Base-by-base conservation (phyloP, 2,329 filamentous ascomycete genomes). In the Aspergillus sp. region DNA sequence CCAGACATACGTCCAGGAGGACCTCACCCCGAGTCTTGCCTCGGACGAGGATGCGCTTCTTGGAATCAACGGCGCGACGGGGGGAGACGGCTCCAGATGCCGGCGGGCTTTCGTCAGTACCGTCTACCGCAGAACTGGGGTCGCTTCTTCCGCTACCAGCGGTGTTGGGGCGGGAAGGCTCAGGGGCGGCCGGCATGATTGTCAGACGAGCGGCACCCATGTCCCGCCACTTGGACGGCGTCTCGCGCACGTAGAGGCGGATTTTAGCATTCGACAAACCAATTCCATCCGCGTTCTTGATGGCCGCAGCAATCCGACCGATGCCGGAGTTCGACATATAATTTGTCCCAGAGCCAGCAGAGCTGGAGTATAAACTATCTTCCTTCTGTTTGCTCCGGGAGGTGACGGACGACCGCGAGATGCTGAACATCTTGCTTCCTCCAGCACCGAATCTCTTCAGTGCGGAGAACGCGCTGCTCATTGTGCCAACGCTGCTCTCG, bases 1-100 rank as follows among this genome's bases (percentile, higher is more conserved):
- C 88, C 1, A 97, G 78, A 45, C 91, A 91, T 1, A 89, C 90
- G 69, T 97, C 93, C 0, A 97, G 79, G 32, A 96, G 72, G 1
- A 87, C 79, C 55, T 86, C 78, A 19, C 83, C 82, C 57, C 70
- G 85, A 1, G 85, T 86, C 64, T 90, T 87, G 5, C 85, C 86
- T 4, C 82, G 84, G 20, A 97, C 86, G 14, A 96, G 78, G 53
- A 99, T 85, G 7, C 93, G 86, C 76, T 97, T 97, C 75, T 96
- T 89, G 58, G 88, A 75, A 16, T 86, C 85, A 61, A 86, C 81
- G 56, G 85, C 78, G 58, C 71, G 61, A 81, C 64, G 62, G 19
- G 69, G 68, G 1, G 71, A 71, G 4, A 64, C 59, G 3, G 69
- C 57, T 7, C 66, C 68, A 1, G 62, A 69, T 23, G 60, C 58